A percentile compares a stretch with the other conserved stretches of the same genome.
phyloP scores from a whole-genome alignment of 2,329 filamentous ascomycete genomes.

The Trichoderma brevicompactum region DNA sequence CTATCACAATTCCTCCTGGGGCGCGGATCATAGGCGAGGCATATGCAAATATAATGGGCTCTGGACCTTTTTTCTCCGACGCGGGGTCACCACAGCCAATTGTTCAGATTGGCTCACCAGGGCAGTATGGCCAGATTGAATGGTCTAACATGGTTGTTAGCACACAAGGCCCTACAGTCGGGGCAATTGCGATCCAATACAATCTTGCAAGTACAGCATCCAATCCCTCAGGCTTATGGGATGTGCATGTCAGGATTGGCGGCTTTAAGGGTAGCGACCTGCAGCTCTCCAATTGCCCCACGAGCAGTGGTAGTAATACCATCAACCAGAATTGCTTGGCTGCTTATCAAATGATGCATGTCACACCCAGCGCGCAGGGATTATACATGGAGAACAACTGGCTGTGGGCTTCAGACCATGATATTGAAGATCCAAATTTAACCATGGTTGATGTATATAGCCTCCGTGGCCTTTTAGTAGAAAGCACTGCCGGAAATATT shows the following conservation, averaged over 20 bases:
- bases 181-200: slow-evolving; percentile 73
- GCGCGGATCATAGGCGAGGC: neutral
- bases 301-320: slow-evolving; percentile 44
- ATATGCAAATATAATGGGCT: slow-evolving; percentile 55
- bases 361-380: slow-evolving; percentile 45
- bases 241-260: slow-evolving; percentile 76
- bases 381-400: slow-evolving; percentile 52
- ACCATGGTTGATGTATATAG: slow-evolving; percentile 58
- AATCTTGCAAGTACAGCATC: slow-evolving; percentile 58
- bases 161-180: slow-evolving; percentile 67
- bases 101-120: slow-evolving; percentile 65
- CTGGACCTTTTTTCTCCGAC: slow-evolving; percentile 60
- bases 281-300: slow-evolving; percentile 68
- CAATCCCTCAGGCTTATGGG: slow-evolving; percentile 66
- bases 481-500: neutral
- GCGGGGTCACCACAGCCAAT: slow-evolving; percentile 63
- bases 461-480: slow-evolving; percentile 55
- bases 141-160: slow-evolving; percentile 74
- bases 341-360: slow-evolving; percentile 50
- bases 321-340: slow-evolving; percentile 45
- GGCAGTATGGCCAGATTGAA: slow-evolving; percentile 68
- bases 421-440: slow-evolving; percentile 54
- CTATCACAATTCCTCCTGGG: too few relatives aligned
- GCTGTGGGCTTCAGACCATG: slow-evolving; percentile 58
- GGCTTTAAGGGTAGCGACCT: slow-evolving; percentile 72